Conservation (phyloP, 2,329 filamentous ascomycete species). For the Paradendryphiella salina region DNA sequence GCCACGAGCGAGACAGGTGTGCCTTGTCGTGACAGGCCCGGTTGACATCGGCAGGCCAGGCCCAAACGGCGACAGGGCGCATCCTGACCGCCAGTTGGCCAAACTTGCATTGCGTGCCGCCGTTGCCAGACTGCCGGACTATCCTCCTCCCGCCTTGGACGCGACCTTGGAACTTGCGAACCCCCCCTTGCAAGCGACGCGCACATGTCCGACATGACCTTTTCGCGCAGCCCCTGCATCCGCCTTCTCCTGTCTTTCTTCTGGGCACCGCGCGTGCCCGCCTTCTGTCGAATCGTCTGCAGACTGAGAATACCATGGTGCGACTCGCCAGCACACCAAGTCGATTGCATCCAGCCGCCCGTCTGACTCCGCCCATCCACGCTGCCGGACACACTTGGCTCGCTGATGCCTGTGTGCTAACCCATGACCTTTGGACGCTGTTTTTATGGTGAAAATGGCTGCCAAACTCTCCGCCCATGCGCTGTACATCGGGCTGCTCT, state of each 20-base stretch:
- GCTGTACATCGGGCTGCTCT: not conserved
- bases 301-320: constrained; percentile 3
- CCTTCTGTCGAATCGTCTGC: not conserved
- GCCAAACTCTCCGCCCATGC: not conserved
- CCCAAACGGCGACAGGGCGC: constrained; percentile 1
- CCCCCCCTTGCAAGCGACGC: constrained; percentile 1
- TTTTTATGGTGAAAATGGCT: not conserved
- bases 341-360: constrained; percentile 7
- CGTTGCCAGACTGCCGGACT: constrained; percentile 1
- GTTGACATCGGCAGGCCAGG: constrained; percentile 21
- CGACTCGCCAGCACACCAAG: constrained; percentile 9
- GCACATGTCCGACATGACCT: constrained; percentile 1
- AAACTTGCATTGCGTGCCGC: not conserved
- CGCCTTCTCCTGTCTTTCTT: constrained; percentile 1
- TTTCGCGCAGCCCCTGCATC: not conserved
- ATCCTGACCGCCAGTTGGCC: constrained; percentile 5
- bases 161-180: not conserved
- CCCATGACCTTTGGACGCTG: not conserved
- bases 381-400: constrained; percentile 11
- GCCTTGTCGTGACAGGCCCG: constrained; percentile 6
- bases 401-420: constrained; percentile 1
- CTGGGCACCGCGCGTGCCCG: not conserved
- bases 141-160: not conserved
- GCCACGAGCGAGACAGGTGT: constrained; percentile 1
- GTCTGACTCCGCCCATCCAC: constrained; percentile 1